Conservation (phyloP, 2,329 filamentous ascomycete genomes). For the Fusarium burgessii region DNA sequence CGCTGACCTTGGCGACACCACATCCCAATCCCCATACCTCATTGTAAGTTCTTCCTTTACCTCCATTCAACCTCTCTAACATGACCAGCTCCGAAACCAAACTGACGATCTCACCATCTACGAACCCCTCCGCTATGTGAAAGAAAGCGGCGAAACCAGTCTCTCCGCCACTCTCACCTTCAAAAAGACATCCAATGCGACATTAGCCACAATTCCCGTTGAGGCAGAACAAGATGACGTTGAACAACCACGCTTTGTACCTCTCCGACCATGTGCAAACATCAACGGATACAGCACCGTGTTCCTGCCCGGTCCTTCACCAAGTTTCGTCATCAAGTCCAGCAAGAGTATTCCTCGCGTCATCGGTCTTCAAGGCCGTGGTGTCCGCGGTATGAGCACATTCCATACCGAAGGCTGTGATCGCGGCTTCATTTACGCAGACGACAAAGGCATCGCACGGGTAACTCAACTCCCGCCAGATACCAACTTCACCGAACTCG, state of each 20-base stretch:
- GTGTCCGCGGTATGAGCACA: slow-evolving; percentile 77
- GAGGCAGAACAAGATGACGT: slow-evolving; percentile 65
- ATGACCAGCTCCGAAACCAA: slow-evolving; percentile 75
- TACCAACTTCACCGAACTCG: slow-evolving; percentile 78
- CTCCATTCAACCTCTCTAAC: not conserved
- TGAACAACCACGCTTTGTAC: slow-evolving; percentile 60
- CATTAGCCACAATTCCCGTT: slow-evolving; percentile 69
- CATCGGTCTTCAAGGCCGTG: slow-evolving; percentile 75
- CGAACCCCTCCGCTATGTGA: slow-evolving; percentile 74
- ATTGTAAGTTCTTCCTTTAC: slow-evolving; percentile 68
- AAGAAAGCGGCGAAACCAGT: slow-evolving; percentile 50
- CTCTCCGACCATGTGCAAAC: slow-evolving; percentile 70
- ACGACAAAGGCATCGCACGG: slow-evolving; percentile 77
- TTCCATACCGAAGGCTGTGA: slow-evolving; percentile 84
- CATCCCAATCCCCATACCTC: slow-evolving; percentile 78
- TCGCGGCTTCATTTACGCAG: slow-evolving; percentile 84
- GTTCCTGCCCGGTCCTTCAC: slow-evolving; percentile 83
- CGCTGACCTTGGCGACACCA: slow-evolving; percentile 84
- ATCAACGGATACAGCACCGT: slow-evolving; percentile 84
- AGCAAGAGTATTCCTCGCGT: slow-evolving; percentile 81
- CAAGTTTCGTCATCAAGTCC: slow-evolving; percentile 85
- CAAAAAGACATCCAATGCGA: slow-evolving; percentile 77
- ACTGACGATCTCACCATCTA: slow-evolving; percentile 90
- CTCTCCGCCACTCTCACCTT: slow-evolving; percentile 76
- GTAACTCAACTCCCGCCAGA: slow-evolving; percentile 77